Percentiles rank a stretch among this genome's conserved stretches.
These are phyloP conservation scores for Lepraria neglecta DNA, from an alignment of 495 filamentous ascomycete genomes.

Conservation along the genomic window DNA sequence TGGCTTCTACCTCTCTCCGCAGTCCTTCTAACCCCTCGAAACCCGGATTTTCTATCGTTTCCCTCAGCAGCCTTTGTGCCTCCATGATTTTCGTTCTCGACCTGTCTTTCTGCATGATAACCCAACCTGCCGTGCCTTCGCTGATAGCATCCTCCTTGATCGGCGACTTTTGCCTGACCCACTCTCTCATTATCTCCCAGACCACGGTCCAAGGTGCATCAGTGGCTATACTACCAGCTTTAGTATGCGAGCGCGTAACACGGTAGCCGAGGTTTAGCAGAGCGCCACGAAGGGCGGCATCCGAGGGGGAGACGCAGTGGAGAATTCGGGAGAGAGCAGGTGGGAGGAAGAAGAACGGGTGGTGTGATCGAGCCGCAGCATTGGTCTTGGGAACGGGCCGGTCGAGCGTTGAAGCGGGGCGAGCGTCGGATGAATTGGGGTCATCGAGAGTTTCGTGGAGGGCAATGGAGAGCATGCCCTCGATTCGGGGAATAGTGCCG, in stretches of 20 bases:
- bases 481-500: constrained; percentile 68
- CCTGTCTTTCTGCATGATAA: constrained; percentile 50
- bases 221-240: constrained; percentile 81
- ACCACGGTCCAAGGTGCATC: constrained; percentile 81
- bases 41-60: constrained; percentile 32
- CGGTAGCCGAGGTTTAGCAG: constrained; percentile 72
- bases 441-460: constrained; percentile 58
- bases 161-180: constrained; percentile 69
- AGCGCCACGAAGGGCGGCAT: constrained; percentile 70
- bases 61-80: constrained; percentile 35
- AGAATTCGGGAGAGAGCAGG: constrained; percentile 62
- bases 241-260: constrained; percentile 76
- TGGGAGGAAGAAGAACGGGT: constrained; percentile 86
- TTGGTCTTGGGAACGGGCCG: constrained; percentile 37
- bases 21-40: constrained; percentile 36
- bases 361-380: constrained; percentile 53
- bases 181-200: constrained; percentile 93
- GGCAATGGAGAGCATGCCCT: constrained; percentile 86
- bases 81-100: constrained; percentile 18
- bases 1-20: constrained; percentile 42
- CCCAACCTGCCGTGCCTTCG: constrained; percentile 60
- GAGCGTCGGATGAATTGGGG: constrained; percentile 13
- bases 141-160: constrained; percentile 64
- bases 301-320: constrained; percentile 67
- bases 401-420: constrained; percentile 26